Evolutionary conservation across 169 alveolate genomes (phyloP).

Genomic region (Plasmodium cynomolgi): DNA sequence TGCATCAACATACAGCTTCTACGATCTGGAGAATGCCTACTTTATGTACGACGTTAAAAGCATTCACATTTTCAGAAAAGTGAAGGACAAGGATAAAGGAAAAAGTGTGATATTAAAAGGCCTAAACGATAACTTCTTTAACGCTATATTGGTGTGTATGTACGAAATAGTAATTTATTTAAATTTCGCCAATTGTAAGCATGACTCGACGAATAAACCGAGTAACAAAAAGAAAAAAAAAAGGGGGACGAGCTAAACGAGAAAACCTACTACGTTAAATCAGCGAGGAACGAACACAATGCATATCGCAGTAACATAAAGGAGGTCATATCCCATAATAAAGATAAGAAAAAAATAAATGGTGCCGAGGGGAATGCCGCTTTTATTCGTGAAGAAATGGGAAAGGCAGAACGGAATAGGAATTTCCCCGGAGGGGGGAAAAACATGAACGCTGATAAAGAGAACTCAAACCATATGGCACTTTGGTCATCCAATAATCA

Average conservation of each 20-base stretch:
- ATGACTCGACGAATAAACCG: not conserved
- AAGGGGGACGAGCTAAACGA: constrained; percentile 3
- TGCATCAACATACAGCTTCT: constrained; percentile 25
- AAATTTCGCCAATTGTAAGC: constrained; percentile 6
- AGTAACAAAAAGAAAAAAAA: constrained; percentile 5
- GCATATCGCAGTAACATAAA: constrained; percentile 35
- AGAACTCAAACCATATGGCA: not conserved
- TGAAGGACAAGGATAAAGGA: constrained; percentile 16
- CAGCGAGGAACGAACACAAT: constrained; percentile 50
- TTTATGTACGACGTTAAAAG: constrained; percentile 42
- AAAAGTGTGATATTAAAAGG: constrained; percentile 31
- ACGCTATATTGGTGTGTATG: constrained; percentile 68
- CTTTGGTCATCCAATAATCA: constrained; percentile 32
- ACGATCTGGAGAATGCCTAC: constrained; percentile 32
- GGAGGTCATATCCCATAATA: constrained; percentile 31
- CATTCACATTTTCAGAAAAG: constrained; percentile 28
- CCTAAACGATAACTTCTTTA: constrained; percentile 48
- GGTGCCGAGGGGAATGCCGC: not conserved
- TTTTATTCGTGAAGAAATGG: not conserved
- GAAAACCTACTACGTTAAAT: constrained; percentile 52
- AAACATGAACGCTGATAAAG: not conserved
- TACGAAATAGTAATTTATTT: constrained; percentile 44
- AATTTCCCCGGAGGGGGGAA: not conserved
- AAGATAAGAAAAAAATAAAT: constrained; percentile 21
- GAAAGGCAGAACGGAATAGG: not conserved